Evolutionary conservation across 2,329 filamentous ascomycete genomes (phyloP).

Genomic region (Clonostachys rhizophaga): DNA sequence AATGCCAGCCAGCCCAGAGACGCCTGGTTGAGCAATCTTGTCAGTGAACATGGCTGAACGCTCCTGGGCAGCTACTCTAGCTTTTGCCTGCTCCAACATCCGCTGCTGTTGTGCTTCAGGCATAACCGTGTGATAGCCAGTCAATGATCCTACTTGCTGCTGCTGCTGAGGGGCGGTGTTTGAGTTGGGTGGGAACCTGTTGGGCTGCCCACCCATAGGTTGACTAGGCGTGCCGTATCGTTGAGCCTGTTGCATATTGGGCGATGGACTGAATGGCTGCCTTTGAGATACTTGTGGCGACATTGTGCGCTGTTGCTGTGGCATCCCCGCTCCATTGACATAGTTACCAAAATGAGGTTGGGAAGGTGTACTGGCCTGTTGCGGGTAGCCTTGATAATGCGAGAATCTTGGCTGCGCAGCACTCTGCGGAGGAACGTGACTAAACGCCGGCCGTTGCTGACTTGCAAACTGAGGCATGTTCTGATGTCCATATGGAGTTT

Average conservation of each 20-base stretch:
- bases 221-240: slow-evolving; percentile 23
- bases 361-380: slow-evolving; percentile 25
- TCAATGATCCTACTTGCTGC: slow-evolving; percentile 23
- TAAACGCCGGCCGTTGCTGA: slow-evolving; percentile 38
- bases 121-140: slow-evolving; percentile 44
- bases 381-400: slow-evolving; percentile 27
- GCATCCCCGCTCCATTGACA: slow-evolving; percentile 36
- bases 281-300: slow-evolving; percentile 35
- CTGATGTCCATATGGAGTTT: slow-evolving; percentile 46
- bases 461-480: slow-evolving; percentile 40
- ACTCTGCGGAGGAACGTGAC: slow-evolving; percentile 30
- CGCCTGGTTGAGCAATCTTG: slow-evolving; percentile 37
- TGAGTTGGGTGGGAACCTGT: slow-evolving; percentile 12
- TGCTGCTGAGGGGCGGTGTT: slow-evolving; percentile 1
- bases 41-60: slow-evolving; percentile 32
- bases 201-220: slow-evolving; percentile 18
- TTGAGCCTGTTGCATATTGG: slow-evolving; percentile 24
- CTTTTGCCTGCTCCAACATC: slow-evolving; percentile 45
- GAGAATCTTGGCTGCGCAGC: slow-evolving; percentile 36
- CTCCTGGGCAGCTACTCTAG: slow-evolving; percentile 38
- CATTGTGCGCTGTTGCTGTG: slow-evolving; percentile 29
- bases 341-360: slow-evolving; percentile 27
- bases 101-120: slow-evolving; percentile 44
- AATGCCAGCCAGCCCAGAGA: slow-evolving; percentile 28
- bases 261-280: slow-evolving; percentile 31